Evolutionary conservation across 2,329 filamentous ascomycete genomes (phyloP).

Genomic region (Trichoderma cornu-damae): DNA sequence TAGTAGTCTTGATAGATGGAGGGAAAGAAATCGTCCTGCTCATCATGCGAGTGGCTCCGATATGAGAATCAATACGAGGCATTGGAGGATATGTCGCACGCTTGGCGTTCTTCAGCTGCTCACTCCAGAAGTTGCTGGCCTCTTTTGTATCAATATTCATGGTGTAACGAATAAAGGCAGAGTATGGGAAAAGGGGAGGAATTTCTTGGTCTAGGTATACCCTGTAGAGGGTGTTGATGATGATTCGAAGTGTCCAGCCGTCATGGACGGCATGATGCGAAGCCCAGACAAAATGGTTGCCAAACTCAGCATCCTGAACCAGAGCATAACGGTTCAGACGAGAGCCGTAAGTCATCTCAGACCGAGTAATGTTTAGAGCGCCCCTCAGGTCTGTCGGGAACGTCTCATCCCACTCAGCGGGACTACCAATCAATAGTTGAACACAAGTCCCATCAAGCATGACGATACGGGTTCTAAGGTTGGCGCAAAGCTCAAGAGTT

Average conservation of each 20-base stretch:
- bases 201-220: not conserved
- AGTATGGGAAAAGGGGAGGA: conserved; percentile 5
- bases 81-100: conserved; percentile 7
- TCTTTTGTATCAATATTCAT: not conserved
- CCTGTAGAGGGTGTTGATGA: conserved; percentile 19
- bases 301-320: not conserved
- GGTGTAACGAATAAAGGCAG: conserved; percentile 19
- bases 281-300: conserved; percentile 23
- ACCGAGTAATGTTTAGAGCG: not conserved
- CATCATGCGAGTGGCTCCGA: not conserved
- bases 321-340: conserved; percentile 4
- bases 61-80: not conserved
- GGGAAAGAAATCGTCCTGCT: conserved; percentile 5
- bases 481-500: not conserved
- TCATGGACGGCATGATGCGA: conserved; percentile 30
- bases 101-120: conserved; percentile 1
- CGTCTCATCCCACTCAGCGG: not conserved
- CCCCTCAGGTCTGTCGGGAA: not conserved
- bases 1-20: not conserved
- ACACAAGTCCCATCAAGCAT: not conserved
- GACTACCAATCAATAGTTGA: not conserved
- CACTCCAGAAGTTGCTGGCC: not conserved
- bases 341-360: conserved; percentile 13
- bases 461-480: conserved; percentile 21
- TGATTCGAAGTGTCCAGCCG: conserved; percentile 25